Evolutionary conservation across 306 rosid genomes (phyloP), one percentile per base, ranked within the genome.

Genomic region (Cicer arietinum): DNA sequence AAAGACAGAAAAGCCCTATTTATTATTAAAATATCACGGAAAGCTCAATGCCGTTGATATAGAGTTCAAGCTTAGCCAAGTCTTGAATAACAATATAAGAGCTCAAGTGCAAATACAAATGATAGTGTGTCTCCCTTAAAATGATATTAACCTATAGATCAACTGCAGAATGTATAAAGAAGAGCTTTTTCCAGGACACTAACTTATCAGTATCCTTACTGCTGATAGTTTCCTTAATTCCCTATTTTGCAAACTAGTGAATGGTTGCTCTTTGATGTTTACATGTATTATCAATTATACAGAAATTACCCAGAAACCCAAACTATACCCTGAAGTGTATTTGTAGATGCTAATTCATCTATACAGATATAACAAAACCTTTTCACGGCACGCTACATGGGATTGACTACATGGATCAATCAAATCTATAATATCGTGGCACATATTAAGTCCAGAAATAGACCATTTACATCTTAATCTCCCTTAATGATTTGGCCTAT

Each of bases 21-120:
- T 56, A 59, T 46, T 18, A 45, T 54, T 35, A 3, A 67, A 73
- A 73, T 41, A 56, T 68, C 52, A 48, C 20, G 18, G 13, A 57
- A 60, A 53, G 62, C 54, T 58, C 53, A 82, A 42, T 1, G 25
- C 59, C 44, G 48, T 37, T 63, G 78, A 41, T 18, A 30, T 25
- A 37, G 37, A 57, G 70, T 67, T 57, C 25, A 63, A 53, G 47
- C 51, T 44, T 45, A 70, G 61, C 69, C 42, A 57, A 46, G 66
- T 71, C 37, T 58, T 58, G 14, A 74, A 69, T 60, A 61, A 51
- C 22, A 25, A 25, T 42, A 40, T 17, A 14, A 60, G 76, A 53
- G 76, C 30, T 25, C 30, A 25, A 25, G 30, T 25, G 30, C 30
- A 25, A 25, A 25, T 25, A 25, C 30, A 25, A 25, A 25, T 25